phyloP scores from a whole-genome alignment of 805 yeast species.

The Metschnikowia orientalis region DNA sequence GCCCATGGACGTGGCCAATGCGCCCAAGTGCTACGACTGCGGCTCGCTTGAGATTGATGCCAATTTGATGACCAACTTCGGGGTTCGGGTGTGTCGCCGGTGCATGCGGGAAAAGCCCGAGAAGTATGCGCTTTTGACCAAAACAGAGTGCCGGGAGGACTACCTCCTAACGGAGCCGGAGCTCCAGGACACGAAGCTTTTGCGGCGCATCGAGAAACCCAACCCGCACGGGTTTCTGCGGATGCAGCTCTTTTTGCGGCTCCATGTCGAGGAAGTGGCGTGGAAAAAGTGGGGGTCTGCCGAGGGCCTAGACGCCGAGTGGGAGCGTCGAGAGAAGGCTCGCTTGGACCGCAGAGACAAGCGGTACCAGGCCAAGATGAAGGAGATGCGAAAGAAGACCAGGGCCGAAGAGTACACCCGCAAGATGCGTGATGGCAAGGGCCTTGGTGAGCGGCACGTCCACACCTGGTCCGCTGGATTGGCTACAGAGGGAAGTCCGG shows the following conservation, averaged over 20 bases:
- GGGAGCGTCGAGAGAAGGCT: slow-evolving; percentile 75
- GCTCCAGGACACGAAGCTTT: slow-evolving; percentile 59
- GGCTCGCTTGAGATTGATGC: slow-evolving; percentile 75
- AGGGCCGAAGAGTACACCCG: slow-evolving; percentile 88
- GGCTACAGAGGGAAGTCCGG: slow-evolving; percentile 11
- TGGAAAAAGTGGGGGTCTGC: slow-evolving; percentile 92
- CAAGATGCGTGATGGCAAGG: slow-evolving; percentile 53
- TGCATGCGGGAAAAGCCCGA: slow-evolving; percentile 76
- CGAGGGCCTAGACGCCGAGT: slow-evolving; percentile 87
- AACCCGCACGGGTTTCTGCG: slow-evolving; percentile 92
- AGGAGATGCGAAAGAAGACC: slow-evolving; percentile 85
- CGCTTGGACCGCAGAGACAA: slow-evolving; percentile 71
- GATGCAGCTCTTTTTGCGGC: slow-evolving; percentile 88
- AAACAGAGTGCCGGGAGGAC: slow-evolving; percentile 92
- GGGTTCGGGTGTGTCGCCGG: slow-evolving; percentile 68
- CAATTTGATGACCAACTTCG: slow-evolving; percentile 63
- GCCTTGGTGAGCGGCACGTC: slow-evolving; percentile 55
- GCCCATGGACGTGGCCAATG: slow-evolving; percentile 64
- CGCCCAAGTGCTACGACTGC: slow-evolving; percentile 85
- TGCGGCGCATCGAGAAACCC: slow-evolving; percentile 80
- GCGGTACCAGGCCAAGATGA: slow-evolving; percentile 69
- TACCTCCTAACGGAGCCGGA: slow-evolving; percentile 93
- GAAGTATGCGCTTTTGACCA: slow-evolving; percentile 84
- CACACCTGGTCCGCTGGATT: slow-evolving; percentile 70
- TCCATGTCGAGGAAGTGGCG: slow-evolving; percentile 91